Conservation (phyloP, 176 grass and related monocot species). For the Urochloa ruziziensis region DNA sequence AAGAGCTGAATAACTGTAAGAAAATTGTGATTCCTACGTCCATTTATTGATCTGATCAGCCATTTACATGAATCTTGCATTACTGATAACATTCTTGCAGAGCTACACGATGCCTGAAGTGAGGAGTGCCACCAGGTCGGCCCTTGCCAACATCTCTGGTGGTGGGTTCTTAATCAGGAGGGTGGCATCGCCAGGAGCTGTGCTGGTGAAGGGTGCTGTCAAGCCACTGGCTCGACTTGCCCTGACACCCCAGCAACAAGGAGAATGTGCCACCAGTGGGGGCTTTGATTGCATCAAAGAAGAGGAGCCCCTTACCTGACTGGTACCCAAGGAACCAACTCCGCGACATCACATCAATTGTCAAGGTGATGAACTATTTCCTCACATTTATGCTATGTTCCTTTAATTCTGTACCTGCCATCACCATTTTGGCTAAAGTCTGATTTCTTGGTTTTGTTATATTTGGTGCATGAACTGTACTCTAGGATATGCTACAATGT, state of each 20-base stretch:
- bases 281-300: too few relatives aligned
- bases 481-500: too few relatives aligned
- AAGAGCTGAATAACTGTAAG: neutral
- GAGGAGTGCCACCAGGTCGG: too few relatives aligned
- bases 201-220: slow-evolving; percentile 19
- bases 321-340: too few relatives aligned
- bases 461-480: too few relatives aligned
- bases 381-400: slow-evolving; percentile 30
- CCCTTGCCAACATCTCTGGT: slow-evolving; percentile 21
- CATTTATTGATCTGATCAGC: neutral
- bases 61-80: slow-evolving; percentile 11
- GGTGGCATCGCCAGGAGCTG: slow-evolving; percentile 32
- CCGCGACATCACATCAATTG: too few relatives aligned
- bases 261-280: too few relatives aligned
- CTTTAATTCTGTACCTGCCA: neutral
- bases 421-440: neutral
- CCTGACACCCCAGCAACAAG: slow-evolving; percentile 12
- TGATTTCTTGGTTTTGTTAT: too few relatives aligned
- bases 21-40: neutral
- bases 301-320: too few relatives aligned
- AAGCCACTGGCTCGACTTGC: slow-evolving; percentile 20
- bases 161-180: too few relatives aligned
- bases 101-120: slow-evolving; percentile 41
- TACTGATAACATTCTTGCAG: neutral
- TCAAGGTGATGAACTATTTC: too few relatives aligned